phyloP scores from a whole-genome alignment of 2,329 filamentous ascomycete species.

The Didymella lethalis region DNA sequence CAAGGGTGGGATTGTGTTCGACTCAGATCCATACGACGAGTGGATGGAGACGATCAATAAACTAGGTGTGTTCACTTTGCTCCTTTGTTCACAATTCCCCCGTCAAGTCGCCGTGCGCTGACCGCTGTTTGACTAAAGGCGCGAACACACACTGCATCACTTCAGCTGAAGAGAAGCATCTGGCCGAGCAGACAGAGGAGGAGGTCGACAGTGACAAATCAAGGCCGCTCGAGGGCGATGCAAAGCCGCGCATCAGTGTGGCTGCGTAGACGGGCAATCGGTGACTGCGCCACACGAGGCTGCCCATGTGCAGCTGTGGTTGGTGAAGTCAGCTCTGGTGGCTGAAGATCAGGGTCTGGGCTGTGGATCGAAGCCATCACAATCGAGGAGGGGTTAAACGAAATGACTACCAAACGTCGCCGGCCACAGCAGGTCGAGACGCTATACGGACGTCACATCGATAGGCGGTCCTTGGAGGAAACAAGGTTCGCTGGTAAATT shows the following conservation, averaged over 20 bases:
- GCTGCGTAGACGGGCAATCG: conserved; percentile 32
- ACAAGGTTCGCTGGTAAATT: conserved; percentile 32
- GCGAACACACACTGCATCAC: conserved; percentile 90
- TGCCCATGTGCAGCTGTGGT: conserved; percentile 10
- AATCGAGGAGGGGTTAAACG: conserved; percentile 17
- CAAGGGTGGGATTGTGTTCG: conserved; percentile 56
- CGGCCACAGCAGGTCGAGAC: conserved; percentile 13
- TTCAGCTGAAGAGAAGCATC: conserved; percentile 76
- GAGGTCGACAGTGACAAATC: conserved; percentile 21
- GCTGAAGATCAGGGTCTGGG: conserved; percentile 14
- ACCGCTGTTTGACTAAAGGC: conserved; percentile 37
- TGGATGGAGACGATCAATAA: conserved; percentile 99
- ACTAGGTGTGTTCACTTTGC: conserved; percentile 61
- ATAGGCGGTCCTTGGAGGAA: conserved; percentile 25
- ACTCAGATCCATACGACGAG: conserved; percentile 89
- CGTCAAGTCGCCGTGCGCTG: conserved; percentile 23
- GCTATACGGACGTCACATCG: conserved; percentile 26
- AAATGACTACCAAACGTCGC: conserved; percentile 23
- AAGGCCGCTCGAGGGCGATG: conserved; percentile 22
- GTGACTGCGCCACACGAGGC: conserved; percentile 34
- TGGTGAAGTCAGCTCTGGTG: conserved; percentile 10
- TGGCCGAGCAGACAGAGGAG: conserved; percentile 55
- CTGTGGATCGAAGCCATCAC: conserved; percentile 10
- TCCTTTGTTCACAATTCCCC: not conserved
- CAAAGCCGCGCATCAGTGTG: conserved; percentile 39